phyloP scores from a whole-genome alignment of 1,284 basidiomycete genomes.

The Sporisorium exsertum region DNA sequence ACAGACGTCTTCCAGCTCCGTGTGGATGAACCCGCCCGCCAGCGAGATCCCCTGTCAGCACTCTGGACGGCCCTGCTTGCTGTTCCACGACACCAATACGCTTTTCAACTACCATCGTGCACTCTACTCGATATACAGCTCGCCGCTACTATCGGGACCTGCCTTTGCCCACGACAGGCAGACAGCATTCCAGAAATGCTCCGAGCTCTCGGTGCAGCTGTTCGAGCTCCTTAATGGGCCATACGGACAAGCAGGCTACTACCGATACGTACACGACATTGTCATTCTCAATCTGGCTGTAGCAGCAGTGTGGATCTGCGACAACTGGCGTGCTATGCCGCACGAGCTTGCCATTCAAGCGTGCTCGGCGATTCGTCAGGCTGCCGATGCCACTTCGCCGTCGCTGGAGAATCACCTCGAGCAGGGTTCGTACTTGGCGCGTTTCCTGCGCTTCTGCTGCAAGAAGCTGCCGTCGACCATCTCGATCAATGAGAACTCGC shows the following conservation, averaged over 20 bases:
- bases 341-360: conserved; percentile 48
- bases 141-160: conserved; percentile 34
- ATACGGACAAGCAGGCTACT: conserved; percentile 48
- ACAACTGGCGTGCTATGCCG: conserved; percentile 53
- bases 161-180: conserved; percentile 43
- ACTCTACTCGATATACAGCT: conserved; percentile 53
- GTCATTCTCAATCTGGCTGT: conserved; percentile 55
- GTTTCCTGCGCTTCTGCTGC: conserved; percentile 52
- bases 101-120: conserved; percentile 54
- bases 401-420: conserved; percentile 46
- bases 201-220: conserved; percentile 49
- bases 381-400: conserved; percentile 48
- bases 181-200: conserved; percentile 46
- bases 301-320: conserved; percentile 52
- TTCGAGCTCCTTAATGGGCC: conserved; percentile 50
- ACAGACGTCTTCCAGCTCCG: conserved; percentile 34
- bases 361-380: conserved; percentile 43
- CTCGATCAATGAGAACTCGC: conserved; percentile 56
- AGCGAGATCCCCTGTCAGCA: conserved; percentile 54
- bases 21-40: conserved; percentile 49
- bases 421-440: conserved; percentile 47
- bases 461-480: conserved; percentile 53
- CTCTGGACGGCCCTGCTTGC: conserved; percentile 45
- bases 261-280: conserved; percentile 53
- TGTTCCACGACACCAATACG: conserved; percentile 54